Conservation (phyloP, 306 rosid genomes). For the Pueraria montana region DNA sequence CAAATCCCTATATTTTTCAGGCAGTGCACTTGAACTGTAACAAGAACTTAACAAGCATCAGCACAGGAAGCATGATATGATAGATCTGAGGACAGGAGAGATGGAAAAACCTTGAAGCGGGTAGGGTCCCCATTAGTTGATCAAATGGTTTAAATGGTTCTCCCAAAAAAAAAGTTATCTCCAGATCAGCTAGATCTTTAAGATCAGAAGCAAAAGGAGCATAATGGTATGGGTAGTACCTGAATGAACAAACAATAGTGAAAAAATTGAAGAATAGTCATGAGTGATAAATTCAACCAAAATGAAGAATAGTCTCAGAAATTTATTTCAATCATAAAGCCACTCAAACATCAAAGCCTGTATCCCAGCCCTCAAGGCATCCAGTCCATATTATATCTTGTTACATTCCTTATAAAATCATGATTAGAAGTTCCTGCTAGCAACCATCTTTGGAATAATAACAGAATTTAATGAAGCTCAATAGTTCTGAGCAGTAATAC, state of each 20-base stretch:
- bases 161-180: slow-evolving; percentile 89
- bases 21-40: slow-evolving; percentile 90
- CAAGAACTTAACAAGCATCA: slow-evolving; percentile 50
- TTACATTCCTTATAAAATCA: slow-evolving; percentile 5
- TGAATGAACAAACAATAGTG: slow-evolving; percentile 54
- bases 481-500: neutral
- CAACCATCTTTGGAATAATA: slow-evolving; percentile 16
- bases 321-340: slow-evolving; percentile 10
- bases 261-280: slow-evolving; percentile 41
- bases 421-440: neutral
- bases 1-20: slow-evolving; percentile 81
- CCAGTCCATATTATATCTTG: neutral
- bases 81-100: slow-evolving; percentile 39
- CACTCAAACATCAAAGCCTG: neutral
- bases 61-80: slow-evolving; percentile 38
- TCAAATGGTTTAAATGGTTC: slow-evolving; percentile 96
- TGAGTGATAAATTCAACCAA: slow-evolving; percentile 28
- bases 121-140: slow-evolving; percentile 99
- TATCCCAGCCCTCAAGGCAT: slow-evolving; percentile 30
- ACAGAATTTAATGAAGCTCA: neutral
- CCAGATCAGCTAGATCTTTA: slow-evolving; percentile 79
- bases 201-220: slow-evolving; percentile 99
- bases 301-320: neutral
- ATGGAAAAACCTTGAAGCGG: slow-evolving; percentile 82
- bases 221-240: slow-evolving; percentile 98